Base-by-base conservation (phyloP, 805 yeast species). In the Cyberlindnera subsufficiens region DNA sequence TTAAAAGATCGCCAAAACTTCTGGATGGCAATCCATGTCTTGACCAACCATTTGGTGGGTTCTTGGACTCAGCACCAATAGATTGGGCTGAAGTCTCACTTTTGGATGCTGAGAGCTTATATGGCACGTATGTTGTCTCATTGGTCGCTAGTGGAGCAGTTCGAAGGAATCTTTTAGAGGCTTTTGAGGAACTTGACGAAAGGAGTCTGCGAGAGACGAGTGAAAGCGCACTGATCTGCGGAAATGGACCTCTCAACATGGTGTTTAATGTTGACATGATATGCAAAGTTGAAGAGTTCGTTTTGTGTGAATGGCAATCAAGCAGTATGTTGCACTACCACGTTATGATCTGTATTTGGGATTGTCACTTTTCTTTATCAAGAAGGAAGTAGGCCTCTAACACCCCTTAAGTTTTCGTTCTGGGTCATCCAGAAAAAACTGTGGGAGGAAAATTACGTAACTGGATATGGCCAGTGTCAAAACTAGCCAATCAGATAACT, bases 111-210 rank as follows among this genome's bases (percentile, higher is more conserved):
- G 27, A 8, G 44, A 41, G 35, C 45, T 44, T 46, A 37, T 46
- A 47, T n/a, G 55, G 56, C 15, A 53, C 52, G 31, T 47, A 52
- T 6, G 52, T 35, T 9, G 41, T 39, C 19, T 45, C 51, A 29
- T 50, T 52, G 32, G 47, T 38, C 5, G 52, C 49, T 16, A 43
- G 35, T 8, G 63, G 64, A 6, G 58, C 54, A 5, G 64, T 61
- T 42, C 61, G 61, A 46, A 62, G 52, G 42, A 50, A 60, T 31
- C 66, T 42, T 48, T 58, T 61, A 6, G 53, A 37, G 15, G 47
- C 45, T 16, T 30, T 49, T 16, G 55, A n/a, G 7, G 49, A 25
- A 32, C 44, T 46, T 8, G 48, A 32, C 6, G 48, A 51, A 4
- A 53, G 40, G 19, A 38, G 9, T 49, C 56, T 53, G 39, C 27